Conservation (phyloP, 1,284 basidiomycete genomes). For the Cryptococcus deneoformans region DNA sequence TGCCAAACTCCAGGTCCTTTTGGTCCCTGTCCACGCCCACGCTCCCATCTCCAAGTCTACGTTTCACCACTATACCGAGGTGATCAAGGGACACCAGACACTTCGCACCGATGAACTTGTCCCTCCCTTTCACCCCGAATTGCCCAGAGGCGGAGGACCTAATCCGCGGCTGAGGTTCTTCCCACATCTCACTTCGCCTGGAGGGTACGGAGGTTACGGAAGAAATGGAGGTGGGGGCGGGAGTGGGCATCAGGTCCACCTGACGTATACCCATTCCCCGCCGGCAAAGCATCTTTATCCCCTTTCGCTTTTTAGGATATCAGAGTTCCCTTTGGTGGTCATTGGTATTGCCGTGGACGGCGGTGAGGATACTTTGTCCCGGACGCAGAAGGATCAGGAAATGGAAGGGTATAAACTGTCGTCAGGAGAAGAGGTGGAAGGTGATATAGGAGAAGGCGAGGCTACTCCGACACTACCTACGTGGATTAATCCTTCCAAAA, state of each 20-base stretch:
- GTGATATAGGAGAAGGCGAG: conserved; percentile 16
- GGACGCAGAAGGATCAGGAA: not conserved
- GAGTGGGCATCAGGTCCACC: conserved; percentile 38
- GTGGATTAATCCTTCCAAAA: not conserved
- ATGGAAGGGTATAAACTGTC: conserved; percentile 13
- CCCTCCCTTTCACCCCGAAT: conserved; percentile 14
- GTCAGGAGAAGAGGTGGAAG: conserved; percentile 10
- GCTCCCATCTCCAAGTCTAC: conserved; percentile 4
- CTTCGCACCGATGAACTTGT: conserved; percentile 41
- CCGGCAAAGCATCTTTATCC: conserved; percentile 39
- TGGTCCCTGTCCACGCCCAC: conserved; percentile 42
- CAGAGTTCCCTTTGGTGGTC: conserved; percentile 41
- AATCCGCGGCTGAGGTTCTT: conserved; percentile 30
- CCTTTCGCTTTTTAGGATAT: conserved; percentile 35
- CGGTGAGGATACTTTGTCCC: not conserved
- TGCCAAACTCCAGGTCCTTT: conserved; percentile 44
- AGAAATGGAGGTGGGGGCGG: conserved; percentile 21
- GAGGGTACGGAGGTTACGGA: conserved; percentile 18
- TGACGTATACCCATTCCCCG: conserved; percentile 32
- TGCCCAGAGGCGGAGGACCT: conserved; percentile 6
- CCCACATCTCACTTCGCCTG: conserved; percentile 16
- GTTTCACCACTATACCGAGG: conserved; percentile 28
- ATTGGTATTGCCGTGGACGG: conserved; percentile 37
- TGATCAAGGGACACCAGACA: conserved; percentile 33
- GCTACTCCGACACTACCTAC: conserved; percentile 6